A percentile compares a stretch with the other conserved stretches of the same genome.
Conservation (phyloP, 345 rosid genomes). For the Mallotus nudiflorus region DNA sequence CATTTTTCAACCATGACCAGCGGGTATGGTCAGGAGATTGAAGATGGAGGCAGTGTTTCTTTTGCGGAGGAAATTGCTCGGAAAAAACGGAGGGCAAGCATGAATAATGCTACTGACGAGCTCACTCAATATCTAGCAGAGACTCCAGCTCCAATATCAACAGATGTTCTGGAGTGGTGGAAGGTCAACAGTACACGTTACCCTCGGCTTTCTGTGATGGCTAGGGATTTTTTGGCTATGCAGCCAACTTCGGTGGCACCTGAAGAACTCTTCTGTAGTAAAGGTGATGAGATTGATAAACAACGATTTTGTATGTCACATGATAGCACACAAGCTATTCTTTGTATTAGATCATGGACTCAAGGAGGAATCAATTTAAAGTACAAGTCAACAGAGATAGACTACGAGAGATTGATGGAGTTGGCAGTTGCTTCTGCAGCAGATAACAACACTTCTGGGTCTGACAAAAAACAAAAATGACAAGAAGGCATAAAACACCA, state of each 20-base stretch:
- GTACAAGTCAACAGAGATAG: conserved; percentile 70
- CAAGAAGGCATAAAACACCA: neutral
- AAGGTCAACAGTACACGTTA: conserved; percentile 79
- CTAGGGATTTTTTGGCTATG: conserved; percentile 76
- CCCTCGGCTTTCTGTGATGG: conserved; percentile 84
- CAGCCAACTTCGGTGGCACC: conserved; percentile 83
- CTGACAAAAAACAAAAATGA: conserved; percentile 63
- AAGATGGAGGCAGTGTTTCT: conserved; percentile 76
- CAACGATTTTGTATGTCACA: conserved; percentile 74
- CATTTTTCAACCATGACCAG: conserved; percentile 61
- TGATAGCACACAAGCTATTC: conserved; percentile 61
- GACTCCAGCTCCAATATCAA: conserved; percentile 79
- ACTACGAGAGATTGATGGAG: conserved; percentile 82
- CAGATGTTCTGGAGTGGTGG: conserved; percentile 96
- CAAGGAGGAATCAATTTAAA: conserved; percentile 73
- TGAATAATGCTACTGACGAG: conserved; percentile 70
- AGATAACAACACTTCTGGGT: conserved; percentile 33
- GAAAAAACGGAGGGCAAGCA: conserved; percentile 81
- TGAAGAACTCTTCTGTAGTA: conserved; percentile 70
- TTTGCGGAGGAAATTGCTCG: conserved; percentile 92
- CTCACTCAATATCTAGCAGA: conserved; percentile 89
- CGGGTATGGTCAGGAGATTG: conserved; percentile 68
- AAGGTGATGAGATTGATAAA: conserved; percentile 72
- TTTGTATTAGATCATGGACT: conserved; percentile 87
- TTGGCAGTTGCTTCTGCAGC: conserved; percentile 53